phyloP scores from a whole-genome alignment of 495 filamentous ascomycete species.

The Daldinia vernicosa region DNA sequence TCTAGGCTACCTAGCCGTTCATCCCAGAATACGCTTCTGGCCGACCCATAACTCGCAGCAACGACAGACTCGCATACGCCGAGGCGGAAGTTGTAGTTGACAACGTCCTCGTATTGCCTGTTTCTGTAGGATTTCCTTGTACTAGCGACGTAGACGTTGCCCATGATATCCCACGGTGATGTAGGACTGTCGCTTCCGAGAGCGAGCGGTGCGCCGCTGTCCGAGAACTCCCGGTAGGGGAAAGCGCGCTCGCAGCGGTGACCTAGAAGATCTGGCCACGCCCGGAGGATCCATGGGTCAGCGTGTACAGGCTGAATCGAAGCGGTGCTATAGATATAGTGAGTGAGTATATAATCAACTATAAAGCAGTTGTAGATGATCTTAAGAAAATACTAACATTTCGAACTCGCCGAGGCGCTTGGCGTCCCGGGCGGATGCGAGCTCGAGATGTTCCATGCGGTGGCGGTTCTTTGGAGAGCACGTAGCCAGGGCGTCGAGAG shows the following conservation, averaged over 20 bases:
- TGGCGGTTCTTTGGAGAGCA: constrained; percentile 59
- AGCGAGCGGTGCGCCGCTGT: constrained; percentile 61
- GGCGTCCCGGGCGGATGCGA: constrained; percentile 62
- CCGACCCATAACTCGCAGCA: constrained; percentile 65
- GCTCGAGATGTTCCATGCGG: constrained; percentile 71
- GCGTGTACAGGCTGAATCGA: constrained; percentile 71
- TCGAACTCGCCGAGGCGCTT: constrained; percentile 60
- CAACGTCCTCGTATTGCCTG: constrained; percentile 51
- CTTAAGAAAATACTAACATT: constrained; percentile 45
- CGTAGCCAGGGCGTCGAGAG: constrained; percentile 61
- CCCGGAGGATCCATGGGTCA: constrained; percentile 69
- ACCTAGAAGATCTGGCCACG: constrained; percentile 67
- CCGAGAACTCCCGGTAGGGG: constrained; percentile 68
- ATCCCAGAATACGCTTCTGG: constrained; percentile 68
- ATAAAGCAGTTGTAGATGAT: neutral
- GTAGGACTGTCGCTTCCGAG: constrained; percentile 71
- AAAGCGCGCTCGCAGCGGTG: constrained; percentile 65
- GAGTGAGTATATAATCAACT: constrained; percentile 5
- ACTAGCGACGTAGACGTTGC: constrained; percentile 67
- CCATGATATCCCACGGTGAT: constrained; percentile 63
- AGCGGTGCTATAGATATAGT: constrained; percentile 54
- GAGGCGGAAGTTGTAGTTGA: constrained; percentile 65
- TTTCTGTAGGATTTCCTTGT: constrained; percentile 65
- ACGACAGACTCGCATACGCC: constrained; percentile 61
- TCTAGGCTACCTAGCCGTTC: constrained; percentile 59